A percentile compares a stretch with the other conserved stretches of the same genome.
Conservation (phyloP, 2,329 filamentous ascomycete species). For the Monilinia fructicola region DNA sequence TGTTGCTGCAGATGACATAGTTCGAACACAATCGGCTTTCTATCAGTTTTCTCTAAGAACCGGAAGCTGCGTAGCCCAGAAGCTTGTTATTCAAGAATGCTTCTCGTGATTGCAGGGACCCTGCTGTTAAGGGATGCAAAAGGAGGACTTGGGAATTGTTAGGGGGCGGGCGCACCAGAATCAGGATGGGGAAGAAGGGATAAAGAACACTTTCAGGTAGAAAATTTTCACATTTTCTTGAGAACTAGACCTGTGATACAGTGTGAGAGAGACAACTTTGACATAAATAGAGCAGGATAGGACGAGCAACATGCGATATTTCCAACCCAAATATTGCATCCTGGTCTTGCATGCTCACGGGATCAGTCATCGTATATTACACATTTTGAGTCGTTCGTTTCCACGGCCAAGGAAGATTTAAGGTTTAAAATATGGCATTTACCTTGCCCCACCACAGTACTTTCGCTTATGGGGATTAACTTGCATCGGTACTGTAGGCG, state of each 20-base stretch:
- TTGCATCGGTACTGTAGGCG: not conserved
- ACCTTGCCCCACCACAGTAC: not conserved
- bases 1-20: conserved; percentile 1
- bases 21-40: conserved; percentile 30
- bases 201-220: not conserved
- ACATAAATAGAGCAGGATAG: not conserved
- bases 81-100: conserved; percentile 34
- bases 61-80: conserved; percentile 34
- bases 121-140: conserved; percentile 25
- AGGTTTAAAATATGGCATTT: not conserved
- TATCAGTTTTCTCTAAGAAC: conserved; percentile 35
- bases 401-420: not conserved
- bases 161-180: conserved; percentile 50
- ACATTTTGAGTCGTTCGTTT: no score
- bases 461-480: not conserved
- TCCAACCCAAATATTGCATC: not conserved
- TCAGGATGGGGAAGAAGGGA: conserved; percentile 36
- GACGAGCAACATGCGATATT: not conserved
- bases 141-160: conserved; percentile 42
- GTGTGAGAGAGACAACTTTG: not conserved
- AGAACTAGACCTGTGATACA: not conserved
- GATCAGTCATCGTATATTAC: not conserved
- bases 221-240: not conserved
- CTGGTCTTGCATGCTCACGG: not conserved
- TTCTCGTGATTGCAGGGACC: conserved; percentile 29